These are phyloP conservation scores for Daldinia grandis DNA, from an alignment of 495 filamentous ascomycete species.

Conservation along the genomic window DNA sequence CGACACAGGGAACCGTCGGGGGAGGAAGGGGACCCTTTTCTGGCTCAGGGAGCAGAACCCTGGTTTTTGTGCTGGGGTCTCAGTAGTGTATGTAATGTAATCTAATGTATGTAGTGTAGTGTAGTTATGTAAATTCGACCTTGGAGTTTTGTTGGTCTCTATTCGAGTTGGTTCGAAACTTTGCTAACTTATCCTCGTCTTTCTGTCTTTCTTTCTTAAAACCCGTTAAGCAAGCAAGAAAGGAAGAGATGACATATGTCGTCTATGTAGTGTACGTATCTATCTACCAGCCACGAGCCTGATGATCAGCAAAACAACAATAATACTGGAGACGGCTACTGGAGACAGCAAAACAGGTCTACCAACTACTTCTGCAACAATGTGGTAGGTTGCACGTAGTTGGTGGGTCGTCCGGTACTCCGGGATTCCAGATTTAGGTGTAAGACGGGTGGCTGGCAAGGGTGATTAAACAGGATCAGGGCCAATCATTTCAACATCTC, in stretches of 20 bases:
- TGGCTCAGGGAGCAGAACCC: slow-evolving; percentile 9
- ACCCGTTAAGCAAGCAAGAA: not conserved
- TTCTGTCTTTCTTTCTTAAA: slow-evolving; percentile 1
- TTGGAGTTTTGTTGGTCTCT: not conserved
- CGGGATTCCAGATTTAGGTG: slow-evolving; percentile 38
- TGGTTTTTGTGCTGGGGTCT: slow-evolving; percentile 18
- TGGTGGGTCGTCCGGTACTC: slow-evolving; percentile 33
- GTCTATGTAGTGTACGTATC: too few relatives aligned
- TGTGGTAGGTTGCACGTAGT: slow-evolving; percentile 17
- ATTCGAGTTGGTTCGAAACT: not conserved
- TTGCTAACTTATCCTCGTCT: not conserved
- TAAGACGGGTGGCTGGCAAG: slow-evolving; percentile 36
- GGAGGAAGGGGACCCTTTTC: not conserved
- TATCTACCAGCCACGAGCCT: slow-evolving; percentile 10
- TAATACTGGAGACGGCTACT: slow-evolving; percentile 13
- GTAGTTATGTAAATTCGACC: not conserved
- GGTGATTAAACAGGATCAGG: slow-evolving; percentile 12
- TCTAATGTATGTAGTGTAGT: too few relatives aligned
- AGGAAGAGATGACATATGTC: slow-evolving; percentile 10
- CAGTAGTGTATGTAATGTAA: not conserved
- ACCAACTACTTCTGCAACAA: slow-evolving; percentile 4
- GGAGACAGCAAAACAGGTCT: slow-evolving; percentile 14
- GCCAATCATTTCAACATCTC: slow-evolving; percentile 30
- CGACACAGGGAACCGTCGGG: slow-evolving; percentile 29
- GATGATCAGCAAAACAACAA: slow-evolving; percentile 21